A percentile compares a stretch with the other conserved stretches of the same genome.
phyloP scores from a whole-genome alignment of 2,329 filamentous ascomycete species.

The Colletotrichum navitas region DNA sequence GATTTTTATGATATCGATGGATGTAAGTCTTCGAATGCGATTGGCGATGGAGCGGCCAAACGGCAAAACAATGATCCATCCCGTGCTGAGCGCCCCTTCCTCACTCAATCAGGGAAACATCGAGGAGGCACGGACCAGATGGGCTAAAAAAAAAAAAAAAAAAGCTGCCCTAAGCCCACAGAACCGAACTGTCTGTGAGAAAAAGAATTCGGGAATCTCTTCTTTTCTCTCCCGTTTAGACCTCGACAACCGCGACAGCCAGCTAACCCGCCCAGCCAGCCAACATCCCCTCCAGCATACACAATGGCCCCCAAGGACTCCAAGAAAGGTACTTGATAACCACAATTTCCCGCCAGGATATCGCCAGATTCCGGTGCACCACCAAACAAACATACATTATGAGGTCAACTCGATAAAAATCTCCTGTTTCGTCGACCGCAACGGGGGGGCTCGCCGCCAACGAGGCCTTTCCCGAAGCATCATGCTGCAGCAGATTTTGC shows the following conservation, averaged over 20 bases:
- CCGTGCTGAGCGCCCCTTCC: accelerated
- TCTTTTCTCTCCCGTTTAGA: background rate
- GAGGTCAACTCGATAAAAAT: conserved; percentile 35
- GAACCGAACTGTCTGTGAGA: background rate
- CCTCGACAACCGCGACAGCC: conserved; percentile 35
- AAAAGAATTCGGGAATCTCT: conserved; percentile 10
- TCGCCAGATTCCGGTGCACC: conserved; percentile 3
- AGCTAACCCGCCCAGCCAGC: conserved; percentile 42
- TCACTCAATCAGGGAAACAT: background rate
- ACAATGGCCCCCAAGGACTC: conserved; percentile 55
- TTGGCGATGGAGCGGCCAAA: background rate
- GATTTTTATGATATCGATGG: conserved; percentile 8
- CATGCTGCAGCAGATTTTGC: conserved; percentile 82
- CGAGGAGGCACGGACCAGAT: conserved; percentile 4
- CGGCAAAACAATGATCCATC: conserved; percentile 12
- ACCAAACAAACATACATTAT: conserved; percentile 7
- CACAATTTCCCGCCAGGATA: background rate
- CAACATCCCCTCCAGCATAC: conserved; percentile 45
- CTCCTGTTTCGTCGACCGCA: conserved; percentile 37
- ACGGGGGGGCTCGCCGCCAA: conserved; percentile 25
- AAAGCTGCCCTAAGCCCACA: conserved; percentile 37
- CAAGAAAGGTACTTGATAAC: conserved; percentile 55
- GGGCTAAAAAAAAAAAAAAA: background rate
- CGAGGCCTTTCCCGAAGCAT: conserved; percentile 54
- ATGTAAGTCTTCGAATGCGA: conserved; percentile 4